Percentiles rank a stretch among this genome's conserved stretches.
These are phyloP conservation scores for Leishmania mexicana DNA, from an alignment of 208 protist species.

Conservation along the genomic window DNA sequence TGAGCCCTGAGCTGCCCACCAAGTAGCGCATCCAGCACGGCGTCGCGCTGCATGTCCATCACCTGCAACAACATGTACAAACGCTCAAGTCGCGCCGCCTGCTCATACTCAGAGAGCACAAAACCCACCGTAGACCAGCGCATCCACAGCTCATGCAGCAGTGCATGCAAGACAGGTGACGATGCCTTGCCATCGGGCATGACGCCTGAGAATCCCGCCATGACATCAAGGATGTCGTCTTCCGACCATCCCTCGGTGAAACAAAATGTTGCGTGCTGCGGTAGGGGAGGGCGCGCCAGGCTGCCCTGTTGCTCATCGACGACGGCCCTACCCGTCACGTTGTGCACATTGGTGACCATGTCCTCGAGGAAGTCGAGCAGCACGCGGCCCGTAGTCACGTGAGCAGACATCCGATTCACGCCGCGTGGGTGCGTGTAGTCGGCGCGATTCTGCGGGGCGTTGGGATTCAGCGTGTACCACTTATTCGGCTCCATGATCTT, in stretches of 20 bases:
- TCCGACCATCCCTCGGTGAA: constrained; percentile 40
- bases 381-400: constrained; percentile 58
- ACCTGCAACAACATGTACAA: constrained; percentile 66
- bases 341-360: constrained; percentile 28
- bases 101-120: constrained; percentile 19
- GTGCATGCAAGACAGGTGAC: constrained; percentile 42
- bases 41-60: constrained; percentile 42
- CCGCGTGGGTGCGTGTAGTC: constrained; percentile 84
- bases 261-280: constrained; percentile 3
- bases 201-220: constrained; percentile 62
- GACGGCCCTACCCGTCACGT: not conserved
- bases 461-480: constrained; percentile 75
- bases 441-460: constrained; percentile 69
- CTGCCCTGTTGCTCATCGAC: not conserved
- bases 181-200: constrained; percentile 52
- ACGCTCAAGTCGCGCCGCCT: constrained; percentile 55
- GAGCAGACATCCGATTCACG: constrained; percentile 46
- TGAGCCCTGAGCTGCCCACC: constrained; percentile 17
- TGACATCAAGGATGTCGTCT: constrained; percentile 62
- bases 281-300: not conserved
- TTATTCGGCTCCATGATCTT: constrained; percentile 87
- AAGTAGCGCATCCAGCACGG: constrained; percentile 38
- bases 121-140: constrained; percentile 34
- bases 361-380: constrained; percentile 64
- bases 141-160: constrained; percentile 41